Evolutionary conservation across 768 basidiomycete genomes (phyloP), one percentile per base, ranked within the genome.

Genomic region (Phylloporus scabripes): DNA sequence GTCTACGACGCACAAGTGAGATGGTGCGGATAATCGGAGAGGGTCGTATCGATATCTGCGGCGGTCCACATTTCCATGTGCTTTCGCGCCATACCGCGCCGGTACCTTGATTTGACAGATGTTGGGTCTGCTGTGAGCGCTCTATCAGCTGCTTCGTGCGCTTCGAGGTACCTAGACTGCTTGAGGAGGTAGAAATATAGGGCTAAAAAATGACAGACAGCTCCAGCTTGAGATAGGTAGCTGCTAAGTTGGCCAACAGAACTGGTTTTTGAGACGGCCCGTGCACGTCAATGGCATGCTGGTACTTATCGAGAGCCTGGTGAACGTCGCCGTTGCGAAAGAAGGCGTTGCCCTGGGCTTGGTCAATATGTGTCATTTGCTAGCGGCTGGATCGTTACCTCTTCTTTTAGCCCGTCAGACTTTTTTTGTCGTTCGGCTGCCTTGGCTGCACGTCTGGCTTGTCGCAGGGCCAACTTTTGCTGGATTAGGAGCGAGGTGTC

Each of bases 171-270:
- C 37, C 70, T 68, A 8, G 11, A 40, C 46, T 17, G 2, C 10
- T 20, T 46, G 3, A 51, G 49, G 18, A 20, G 1, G 2, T 1
- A 8, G 9, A n/a, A 33, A 41, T 7, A 10, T 1, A 9, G 1
- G 2, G 14, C 17, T 5, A 23, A 42, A 45, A 5, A n/a, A 14
- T 0, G 9, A 54, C 64, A 32, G 9, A 69, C 72, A 70, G 69
- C 39, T 68, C 62, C 4, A 76, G 59, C 52, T 75, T 73, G 11
- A 79, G 60, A 54, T 72, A 72, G 0, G 72, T 65, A 17, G 68
- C 66, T 0, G 74, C 69, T 21, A 78, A 57, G 51, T 79, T 79
- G 9, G 68, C 45, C 40, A 77, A 60, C 46, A 72, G 70, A 4
- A 70, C 50, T 0, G 72, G 64, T 21, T 72, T 66, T 5, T 38